phyloP scores from a whole-genome alignment of 345 rosid species.

The Camelina sativa region DNA sequence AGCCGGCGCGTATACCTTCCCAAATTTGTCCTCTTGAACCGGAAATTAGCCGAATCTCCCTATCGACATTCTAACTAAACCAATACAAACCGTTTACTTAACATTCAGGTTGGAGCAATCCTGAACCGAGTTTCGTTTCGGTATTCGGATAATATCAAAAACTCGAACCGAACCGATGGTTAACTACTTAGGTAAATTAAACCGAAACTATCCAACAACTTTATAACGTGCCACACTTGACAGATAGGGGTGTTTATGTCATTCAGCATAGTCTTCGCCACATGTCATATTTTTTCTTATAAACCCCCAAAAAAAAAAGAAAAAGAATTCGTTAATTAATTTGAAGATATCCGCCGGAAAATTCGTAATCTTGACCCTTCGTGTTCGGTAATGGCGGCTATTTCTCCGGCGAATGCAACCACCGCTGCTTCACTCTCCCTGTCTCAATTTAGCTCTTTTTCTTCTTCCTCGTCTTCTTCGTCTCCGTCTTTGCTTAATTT shows the following conservation, averaged over 20 bases:
- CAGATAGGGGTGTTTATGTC: slow-evolving; percentile 40
- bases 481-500: slow-evolving; percentile 35
- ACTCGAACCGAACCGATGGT: not conserved
- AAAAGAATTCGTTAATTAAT: not conserved
- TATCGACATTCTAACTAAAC: slow-evolving; percentile 16
- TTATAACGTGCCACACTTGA: slow-evolving; percentile 36
- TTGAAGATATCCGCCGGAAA: slow-evolving; percentile 37
- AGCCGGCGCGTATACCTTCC: slow-evolving; percentile 26
- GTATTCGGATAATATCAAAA: not conserved
- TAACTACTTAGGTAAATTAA: not conserved
- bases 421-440: slow-evolving; percentile 29
- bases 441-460: slow-evolving; percentile 4
- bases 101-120: not conserved
- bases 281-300: slow-evolving; percentile 2
- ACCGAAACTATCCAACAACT: slow-evolving; percentile 22
- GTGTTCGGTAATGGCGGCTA: slow-evolving; percentile 44
- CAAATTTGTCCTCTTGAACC: slow-evolving; percentile 12
- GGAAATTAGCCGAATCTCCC: not conserved
- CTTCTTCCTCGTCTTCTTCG: slow-evolving; percentile 12
- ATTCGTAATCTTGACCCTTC: slow-evolving; percentile 39
- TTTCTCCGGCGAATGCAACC: slow-evolving; percentile 43
- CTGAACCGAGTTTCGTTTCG: not conserved
- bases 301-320: not conserved
- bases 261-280: not conserved
- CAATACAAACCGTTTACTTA: not conserved